phyloP scores from a whole-genome alignment of 768 basidiomycete genomes.

The Podaxis pistillaris region DNA sequence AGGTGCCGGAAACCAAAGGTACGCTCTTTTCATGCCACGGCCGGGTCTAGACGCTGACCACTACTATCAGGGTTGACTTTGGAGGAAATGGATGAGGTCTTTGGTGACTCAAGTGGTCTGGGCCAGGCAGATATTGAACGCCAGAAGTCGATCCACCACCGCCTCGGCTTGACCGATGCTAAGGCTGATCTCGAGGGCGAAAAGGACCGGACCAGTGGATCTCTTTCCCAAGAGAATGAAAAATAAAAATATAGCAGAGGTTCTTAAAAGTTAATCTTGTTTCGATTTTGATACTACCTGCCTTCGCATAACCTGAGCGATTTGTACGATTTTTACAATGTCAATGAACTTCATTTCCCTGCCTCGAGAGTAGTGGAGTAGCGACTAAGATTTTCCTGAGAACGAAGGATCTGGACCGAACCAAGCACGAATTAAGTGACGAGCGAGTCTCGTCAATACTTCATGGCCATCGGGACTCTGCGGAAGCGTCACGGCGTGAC shows the following conservation, averaged over 20 bases:
- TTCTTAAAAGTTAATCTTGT: background rate
- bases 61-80: slow-evolving; percentile 46
- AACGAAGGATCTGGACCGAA: background rate
- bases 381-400: background rate
- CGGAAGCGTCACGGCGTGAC: slow-evolving; percentile 29
- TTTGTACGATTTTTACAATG: background rate
- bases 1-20: slow-evolving; percentile 76
- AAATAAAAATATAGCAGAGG: background rate
- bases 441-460: background rate
- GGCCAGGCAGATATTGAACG: slow-evolving; percentile 54
- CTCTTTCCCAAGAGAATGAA: slow-evolving; percentile 9
- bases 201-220: slow-evolving; percentile 21
- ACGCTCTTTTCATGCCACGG: slow-evolving; percentile 20
- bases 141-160: slow-evolving; percentile 50
- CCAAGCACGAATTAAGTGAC: background rate
- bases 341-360: slow-evolving; percentile 1
- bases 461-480: slow-evolving; percentile 26
- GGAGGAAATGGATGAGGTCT: slow-evolving; percentile 81
- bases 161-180: slow-evolving; percentile 54
- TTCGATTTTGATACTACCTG: background rate
- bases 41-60: background rate
- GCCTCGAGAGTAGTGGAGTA: background rate
- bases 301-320: background rate
- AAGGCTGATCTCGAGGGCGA: slow-evolving; percentile 17
- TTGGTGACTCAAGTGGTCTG: slow-evolving; percentile 55